Conservation (phyloP, 371 early-diverging fungal species). For the Sporodiniella umbellata region DNA sequence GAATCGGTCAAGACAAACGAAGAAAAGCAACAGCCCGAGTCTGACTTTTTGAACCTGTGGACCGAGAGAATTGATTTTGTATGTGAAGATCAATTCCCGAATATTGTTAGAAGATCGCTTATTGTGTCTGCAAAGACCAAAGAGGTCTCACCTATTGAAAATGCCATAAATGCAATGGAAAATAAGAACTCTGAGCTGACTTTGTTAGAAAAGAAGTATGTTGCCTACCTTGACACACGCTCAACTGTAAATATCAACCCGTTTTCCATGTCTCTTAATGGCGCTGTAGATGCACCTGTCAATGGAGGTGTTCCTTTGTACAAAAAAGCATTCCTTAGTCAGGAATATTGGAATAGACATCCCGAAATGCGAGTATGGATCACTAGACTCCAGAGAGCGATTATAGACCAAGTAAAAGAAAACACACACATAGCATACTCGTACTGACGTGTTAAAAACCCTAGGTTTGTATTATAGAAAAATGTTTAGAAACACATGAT, state of each 20-base stretch:
- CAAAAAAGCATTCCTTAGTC: conserved; percentile 63
- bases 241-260: conserved; percentile 59
- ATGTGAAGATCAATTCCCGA: conserved; percentile 70
- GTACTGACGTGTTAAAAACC: no score
- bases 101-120: conserved; percentile 58
- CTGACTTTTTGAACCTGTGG: conserved; percentile 76
- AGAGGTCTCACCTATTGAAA: conserved; percentile 77
- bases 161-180: conserved; percentile 71
- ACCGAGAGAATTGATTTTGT: conserved; percentile 68
- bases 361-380: conserved; percentile 48
- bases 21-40: conserved; percentile 33
- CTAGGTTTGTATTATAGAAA: conserved; percentile 62
- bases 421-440: no score
- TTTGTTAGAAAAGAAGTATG: conserved; percentile 55
- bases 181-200: conserved; percentile 65
- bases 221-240: conserved; percentile 19
- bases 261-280: conserved; percentile 80
- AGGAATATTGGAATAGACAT: conserved; percentile 40
- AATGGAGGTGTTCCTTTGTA: conserved; percentile 85
- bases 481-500: conserved; percentile 65
- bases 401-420: conserved; percentile 62
- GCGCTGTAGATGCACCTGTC: conserved; percentile 84
- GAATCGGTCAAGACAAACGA: conserved; percentile 6
- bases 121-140: conserved; percentile 46
- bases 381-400: conserved; percentile 49